Conservation (phyloP, 441 rosid species). For the Gossypium schwendimanii region DNA sequence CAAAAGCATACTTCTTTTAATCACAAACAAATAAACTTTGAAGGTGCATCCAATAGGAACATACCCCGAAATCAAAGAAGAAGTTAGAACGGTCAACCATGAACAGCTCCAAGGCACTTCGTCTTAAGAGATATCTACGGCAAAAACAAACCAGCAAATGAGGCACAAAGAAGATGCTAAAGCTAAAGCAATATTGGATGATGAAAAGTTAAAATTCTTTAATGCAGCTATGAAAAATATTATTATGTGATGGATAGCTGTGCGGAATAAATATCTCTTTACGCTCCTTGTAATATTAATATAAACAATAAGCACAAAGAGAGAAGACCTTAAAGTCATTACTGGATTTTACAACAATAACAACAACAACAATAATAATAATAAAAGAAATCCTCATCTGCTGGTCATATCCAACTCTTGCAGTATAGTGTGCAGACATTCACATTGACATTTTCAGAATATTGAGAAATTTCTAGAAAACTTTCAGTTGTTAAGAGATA, state of each 20-base stretch:
- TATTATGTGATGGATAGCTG: background rate
- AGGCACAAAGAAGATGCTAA: conserved; percentile 12
- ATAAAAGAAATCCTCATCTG: background rate
- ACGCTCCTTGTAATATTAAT: background rate
- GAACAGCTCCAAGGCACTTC: conserved; percentile 95
- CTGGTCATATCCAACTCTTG: conserved; percentile 2
- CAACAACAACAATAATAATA: background rate
- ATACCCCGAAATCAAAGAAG: conserved; percentile 98
- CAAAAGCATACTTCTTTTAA: conserved; percentile 1
- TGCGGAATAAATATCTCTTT: background rate
- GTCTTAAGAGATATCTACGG: conserved; percentile 80
- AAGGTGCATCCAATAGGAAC: conserved; percentile 16
- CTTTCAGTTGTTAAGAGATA: background rate
- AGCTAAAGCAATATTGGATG: background rate
- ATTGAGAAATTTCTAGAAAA: background rate
- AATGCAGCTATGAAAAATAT: background rate
- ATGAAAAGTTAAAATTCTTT: background rate
- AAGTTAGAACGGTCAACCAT: conserved; percentile 94
- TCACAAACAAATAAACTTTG: conserved; percentile 8
- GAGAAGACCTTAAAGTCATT: background rate
- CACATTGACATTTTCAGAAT: background rate
- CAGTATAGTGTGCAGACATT: background rate
- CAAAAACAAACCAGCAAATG: conserved; percentile 13
- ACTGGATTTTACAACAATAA: background rate
- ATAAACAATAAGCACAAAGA: background rate